phyloP scores from a whole-genome alignment of 495 filamentous ascomycete species.

The Talaromyces nanjingensis region DNA sequence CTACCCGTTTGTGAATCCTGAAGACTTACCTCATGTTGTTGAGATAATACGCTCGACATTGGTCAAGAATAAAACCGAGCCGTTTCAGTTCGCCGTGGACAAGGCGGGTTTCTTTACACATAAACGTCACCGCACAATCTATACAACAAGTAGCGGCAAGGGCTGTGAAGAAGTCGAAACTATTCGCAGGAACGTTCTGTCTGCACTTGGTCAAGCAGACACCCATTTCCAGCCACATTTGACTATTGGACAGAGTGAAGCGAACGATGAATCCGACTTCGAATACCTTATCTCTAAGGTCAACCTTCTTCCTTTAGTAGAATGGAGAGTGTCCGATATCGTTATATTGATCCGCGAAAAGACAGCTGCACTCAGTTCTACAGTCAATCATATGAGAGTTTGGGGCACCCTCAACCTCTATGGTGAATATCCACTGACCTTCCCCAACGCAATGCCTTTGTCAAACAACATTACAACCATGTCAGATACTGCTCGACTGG shows the following conservation, averaged over 20 bases:
- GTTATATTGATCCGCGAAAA: neutral
- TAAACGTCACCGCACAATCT: conserved; percentile 37
- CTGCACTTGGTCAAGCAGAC: conserved; percentile 16
- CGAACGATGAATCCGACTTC: conserved; percentile 22
- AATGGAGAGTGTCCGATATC: neutral
- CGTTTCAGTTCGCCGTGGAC: conserved; percentile 24
- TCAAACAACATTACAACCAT: neutral
- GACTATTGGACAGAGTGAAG: conserved; percentile 47
- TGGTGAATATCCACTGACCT: neutral
- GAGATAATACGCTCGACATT: conserved; percentile 11
- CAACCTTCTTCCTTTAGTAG: neutral
- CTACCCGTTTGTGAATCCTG: conserved; percentile 48
- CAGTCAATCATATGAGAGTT: neutral
- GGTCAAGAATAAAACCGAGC: neutral
- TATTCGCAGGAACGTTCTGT: conserved; percentile 15
- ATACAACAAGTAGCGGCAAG: conserved; percentile 20
- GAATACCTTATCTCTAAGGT: conserved; percentile 40
- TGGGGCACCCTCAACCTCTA: neutral
- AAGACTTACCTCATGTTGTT: conserved; percentile 22
- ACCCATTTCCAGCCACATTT: conserved; percentile 34
- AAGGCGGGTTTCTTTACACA: conserved; percentile 33
- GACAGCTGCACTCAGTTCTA: neutral
- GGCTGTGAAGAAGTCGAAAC: conserved; percentile 10
- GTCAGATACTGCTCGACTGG: neutral
- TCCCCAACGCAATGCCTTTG: neutral